These are phyloP conservation scores for Linderina pennispora DNA, from an alignment of 192 early-diverging fungal species.

Conservation along the genomic window DNA sequence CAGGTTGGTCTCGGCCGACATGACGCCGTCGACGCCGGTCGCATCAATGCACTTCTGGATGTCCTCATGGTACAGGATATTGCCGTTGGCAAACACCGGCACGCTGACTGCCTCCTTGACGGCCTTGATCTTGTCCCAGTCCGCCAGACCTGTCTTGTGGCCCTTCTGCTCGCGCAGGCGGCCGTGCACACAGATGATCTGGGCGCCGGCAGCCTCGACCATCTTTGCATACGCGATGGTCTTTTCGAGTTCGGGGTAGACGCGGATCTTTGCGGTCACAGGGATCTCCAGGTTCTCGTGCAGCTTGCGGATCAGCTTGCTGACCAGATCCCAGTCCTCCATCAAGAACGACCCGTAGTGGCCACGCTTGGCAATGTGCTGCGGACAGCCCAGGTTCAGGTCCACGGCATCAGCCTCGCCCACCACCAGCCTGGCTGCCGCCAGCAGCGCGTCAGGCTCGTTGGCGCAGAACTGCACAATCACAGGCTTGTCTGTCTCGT, in stretches of 20 bases:
- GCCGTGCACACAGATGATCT: slow-evolving; percentile 93
- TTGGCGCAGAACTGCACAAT: slow-evolving; percentile 98
- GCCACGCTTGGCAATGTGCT: slow-evolving; percentile 86
- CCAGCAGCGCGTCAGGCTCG: slow-evolving; percentile 75
- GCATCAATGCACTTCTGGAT: slow-evolving; percentile 70
- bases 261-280: slow-evolving; percentile 93
- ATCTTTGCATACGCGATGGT: slow-evolving; percentile 93
- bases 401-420: slow-evolving; percentile 89
- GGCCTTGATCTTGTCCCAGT: slow-evolving; percentile 87
- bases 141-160: slow-evolving; percentile 91
- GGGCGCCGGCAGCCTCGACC: slow-evolving; percentile 89
- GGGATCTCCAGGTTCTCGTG: slow-evolving; percentile 78
- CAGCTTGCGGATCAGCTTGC: slow-evolving; percentile 60
- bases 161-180: slow-evolving; percentile 94
- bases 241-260: slow-evolving; percentile 84
- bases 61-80: slow-evolving; percentile 91
- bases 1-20: slow-evolving; percentile 83
- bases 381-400: slow-evolving; percentile 95
- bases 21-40: slow-evolving; percentile 92
- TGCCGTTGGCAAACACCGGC: slow-evolving; percentile 98
- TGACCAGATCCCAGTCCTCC: slow-evolving; percentile 85
- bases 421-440: slow-evolving; percentile 77
- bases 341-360: slow-evolving; percentile 91
- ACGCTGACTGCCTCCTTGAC: slow-evolving; percentile 81
- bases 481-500: slow-evolving; percentile 69